Conservation (phyloP, 768 basidiomycete species). For the Pleurotus giganteus region DNA sequence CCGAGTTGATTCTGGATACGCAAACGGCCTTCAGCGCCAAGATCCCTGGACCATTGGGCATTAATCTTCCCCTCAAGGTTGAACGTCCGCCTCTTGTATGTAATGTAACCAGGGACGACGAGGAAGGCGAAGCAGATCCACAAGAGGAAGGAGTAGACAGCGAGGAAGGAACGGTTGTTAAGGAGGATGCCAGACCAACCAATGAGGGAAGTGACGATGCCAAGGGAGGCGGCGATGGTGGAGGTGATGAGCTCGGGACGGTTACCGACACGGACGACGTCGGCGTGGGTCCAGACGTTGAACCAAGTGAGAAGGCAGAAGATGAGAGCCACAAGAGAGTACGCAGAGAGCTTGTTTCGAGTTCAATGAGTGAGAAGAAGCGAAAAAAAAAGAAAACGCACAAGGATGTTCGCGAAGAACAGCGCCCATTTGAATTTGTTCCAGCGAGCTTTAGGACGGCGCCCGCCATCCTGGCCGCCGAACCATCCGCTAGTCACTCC, state of each 20-base stretch:
- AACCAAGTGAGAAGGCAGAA: slow-evolving; percentile 76
- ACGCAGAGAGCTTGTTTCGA: slow-evolving; percentile 44
- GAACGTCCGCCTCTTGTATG: slow-evolving; percentile 72
- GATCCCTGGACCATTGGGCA: slow-evolving; percentile 65
- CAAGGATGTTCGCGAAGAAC: slow-evolving; percentile 60
- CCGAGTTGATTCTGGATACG: slow-evolving; percentile 69
- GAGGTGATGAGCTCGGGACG: slow-evolving; percentile 65
- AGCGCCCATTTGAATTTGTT: slow-evolving; percentile 84
- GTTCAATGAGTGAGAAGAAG: background rate
- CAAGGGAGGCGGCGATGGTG: slow-evolving; percentile 60
- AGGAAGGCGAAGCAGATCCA: slow-evolving; percentile 75
- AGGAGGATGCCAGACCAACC: slow-evolving; percentile 81
- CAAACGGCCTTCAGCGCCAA: slow-evolving; percentile 59
- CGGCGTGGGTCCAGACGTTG: slow-evolving; percentile 66
- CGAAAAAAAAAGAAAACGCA: slow-evolving; percentile 18
- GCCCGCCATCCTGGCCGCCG: slow-evolving; percentile 35
- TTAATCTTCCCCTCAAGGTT: slow-evolving; percentile 84
- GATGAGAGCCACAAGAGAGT: slow-evolving; percentile 60
- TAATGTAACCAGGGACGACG: slow-evolving; percentile 73
- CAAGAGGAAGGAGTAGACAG: slow-evolving; percentile 71
- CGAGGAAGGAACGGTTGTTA: slow-evolving; percentile 82
- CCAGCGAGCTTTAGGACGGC: slow-evolving; percentile 55
- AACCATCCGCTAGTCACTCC: slow-evolving; percentile 36
- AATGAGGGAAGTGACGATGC: slow-evolving; percentile 63
- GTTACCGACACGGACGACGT: slow-evolving; percentile 73